Base-by-base conservation (phyloP, 768 basidiomycete genomes). In the Asterophora parasitica region DNA sequence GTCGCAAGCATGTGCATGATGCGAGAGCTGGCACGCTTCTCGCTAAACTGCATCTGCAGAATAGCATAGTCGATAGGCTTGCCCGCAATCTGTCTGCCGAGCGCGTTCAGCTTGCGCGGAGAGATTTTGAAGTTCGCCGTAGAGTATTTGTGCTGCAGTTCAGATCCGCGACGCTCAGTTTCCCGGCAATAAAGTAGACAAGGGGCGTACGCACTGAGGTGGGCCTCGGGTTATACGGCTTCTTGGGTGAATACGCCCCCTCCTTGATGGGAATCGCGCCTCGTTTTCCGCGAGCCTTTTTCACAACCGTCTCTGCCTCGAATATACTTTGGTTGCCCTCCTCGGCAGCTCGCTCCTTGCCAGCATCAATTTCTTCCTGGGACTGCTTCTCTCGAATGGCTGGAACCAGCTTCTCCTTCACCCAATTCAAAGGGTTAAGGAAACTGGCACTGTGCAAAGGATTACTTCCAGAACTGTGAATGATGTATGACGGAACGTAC, bases 31-130 rank as follows among this genome's bases (percentile, higher is more conserved):
- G 88, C 91, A 17, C 91, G 79, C 69, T 99, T 99, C 65, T 94
- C 87, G 53, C 88, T 91, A 66, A 96, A 97, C 63, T 88, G 80
- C 90, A 98, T 94, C 59, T 99, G 95, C 48, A 97, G 72, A 62
- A 99, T 95, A 30, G 95, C 95, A 56, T 85, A 82, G 69, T 97
- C 94, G 50, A 97, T 85, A 13, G 94, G 93, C 58, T 92, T 86
- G 15, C 90, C 88, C 2, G 89, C 77, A 53, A 99, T 88, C 64
- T 96, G 91, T 26, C 81, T 76, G 7, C 83, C 86, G 34, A 99
- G 76, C 72, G 83, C 79, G 65, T 95, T 94, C 48, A 99, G 74
- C 65, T 97, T 99, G 47, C 94, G 81, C 58, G 85, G 88, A 3
- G 92, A 95, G 35, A 93, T 90, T 68, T 93, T 94, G 75, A 96